A percentile compares a stretch with the other conserved stretches of the same genome.
These are phyloP conservation scores for Cyclaneusma minus DNA, from an alignment of 2,329 filamentous ascomycete genomes.

Conservation along the genomic window DNA sequence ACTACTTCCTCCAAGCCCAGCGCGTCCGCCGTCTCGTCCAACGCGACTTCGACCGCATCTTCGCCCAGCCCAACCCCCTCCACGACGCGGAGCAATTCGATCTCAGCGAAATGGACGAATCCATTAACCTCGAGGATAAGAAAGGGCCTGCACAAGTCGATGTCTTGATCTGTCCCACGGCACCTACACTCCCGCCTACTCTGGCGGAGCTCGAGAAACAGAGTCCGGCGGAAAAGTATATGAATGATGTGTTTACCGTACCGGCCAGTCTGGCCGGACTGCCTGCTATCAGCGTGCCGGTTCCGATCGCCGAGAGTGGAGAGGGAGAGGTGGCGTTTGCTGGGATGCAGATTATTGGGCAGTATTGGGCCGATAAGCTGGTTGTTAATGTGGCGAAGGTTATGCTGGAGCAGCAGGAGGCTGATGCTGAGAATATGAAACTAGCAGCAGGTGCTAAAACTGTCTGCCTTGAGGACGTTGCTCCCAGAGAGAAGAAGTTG, in stretches of 20 bases:
- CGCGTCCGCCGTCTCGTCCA: conserved; percentile 72
- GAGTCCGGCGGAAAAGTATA: conserved; percentile 58
- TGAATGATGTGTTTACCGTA: conserved; percentile 92
- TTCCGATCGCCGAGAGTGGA: conserved; percentile 21
- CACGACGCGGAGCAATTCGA: conserved; percentile 35
- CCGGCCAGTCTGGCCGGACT: conserved; percentile 85
- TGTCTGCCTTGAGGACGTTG: no score
- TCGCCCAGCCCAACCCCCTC: conserved; percentile 55
- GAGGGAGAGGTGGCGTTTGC: conserved; percentile 25
- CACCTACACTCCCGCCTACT: conserved; percentile 56
- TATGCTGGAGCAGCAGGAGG: conserved; percentile 17
- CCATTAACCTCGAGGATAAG: conserved; percentile 33
- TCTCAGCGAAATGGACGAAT: conserved; percentile 42
- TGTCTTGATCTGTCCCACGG: conserved; percentile 75
- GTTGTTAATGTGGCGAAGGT: conserved; percentile 42
- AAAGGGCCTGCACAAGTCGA: conserved; percentile 54
- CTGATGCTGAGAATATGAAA: no score
- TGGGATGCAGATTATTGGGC: conserved; percentile 66
- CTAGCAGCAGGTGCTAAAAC: no score
- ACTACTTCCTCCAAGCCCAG: conserved; percentile 93
- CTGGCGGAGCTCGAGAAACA: conserved; percentile 40
- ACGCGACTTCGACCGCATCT: conserved; percentile 70
- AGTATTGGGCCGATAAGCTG: conserved; percentile 60
- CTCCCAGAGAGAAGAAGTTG: no score
- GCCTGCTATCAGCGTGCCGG: conserved; percentile 73